Base-by-base conservation (phyloP, 106 monocot species). In the Allium fistulosum region DNA sequence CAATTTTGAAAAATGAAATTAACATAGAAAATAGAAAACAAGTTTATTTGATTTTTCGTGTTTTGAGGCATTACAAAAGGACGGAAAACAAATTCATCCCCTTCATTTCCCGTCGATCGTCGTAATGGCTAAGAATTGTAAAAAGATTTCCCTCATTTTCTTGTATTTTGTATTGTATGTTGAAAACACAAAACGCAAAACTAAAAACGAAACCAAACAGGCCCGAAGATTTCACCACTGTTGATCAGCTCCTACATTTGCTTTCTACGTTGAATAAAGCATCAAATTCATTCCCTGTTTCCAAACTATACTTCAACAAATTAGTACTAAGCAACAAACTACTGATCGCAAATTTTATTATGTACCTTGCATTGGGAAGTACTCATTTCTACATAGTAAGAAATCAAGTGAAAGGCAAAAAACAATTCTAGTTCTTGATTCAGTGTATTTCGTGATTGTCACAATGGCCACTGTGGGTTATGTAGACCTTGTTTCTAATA, bases 391-490 rank as follows among this genome's bases (percentile, higher is more conserved):
- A 81, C 67, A 17, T 82, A 49, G 80, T 81, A 22, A 71, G 71
- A 26, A n/a, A 86, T 71, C 91, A 95, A 57, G 62, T 95, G 26
- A 18, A 50, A 16, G 95, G 95, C 11, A 63, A 69, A 85, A 72
- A 71, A 91, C 91, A 8, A 76, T 76, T 26, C 66, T 60, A 17
- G 26, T 91, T 47, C 77, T 95, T 26, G 95, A 95, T 69, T 83
- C 95, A 27, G 18, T 91, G 10, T 95, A 95, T 66, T 90, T 94
- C 71, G 85, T 76, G 63, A 80, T 95, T 37, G 95, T 95, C 11
- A 95, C 91, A 8, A 95, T 95, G 95, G 90, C 88, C 7, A 91
- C 95, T 0, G 88, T 95, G 46, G 95, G 91, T 9, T 95, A 91
- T 47, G 95, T 90, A 10, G 95, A 95, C 62, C 88, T 95, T 1